phyloP scores from a whole-genome alignment of 371 early-diverging fungal species.

The Rhizopus delemar region DNA sequence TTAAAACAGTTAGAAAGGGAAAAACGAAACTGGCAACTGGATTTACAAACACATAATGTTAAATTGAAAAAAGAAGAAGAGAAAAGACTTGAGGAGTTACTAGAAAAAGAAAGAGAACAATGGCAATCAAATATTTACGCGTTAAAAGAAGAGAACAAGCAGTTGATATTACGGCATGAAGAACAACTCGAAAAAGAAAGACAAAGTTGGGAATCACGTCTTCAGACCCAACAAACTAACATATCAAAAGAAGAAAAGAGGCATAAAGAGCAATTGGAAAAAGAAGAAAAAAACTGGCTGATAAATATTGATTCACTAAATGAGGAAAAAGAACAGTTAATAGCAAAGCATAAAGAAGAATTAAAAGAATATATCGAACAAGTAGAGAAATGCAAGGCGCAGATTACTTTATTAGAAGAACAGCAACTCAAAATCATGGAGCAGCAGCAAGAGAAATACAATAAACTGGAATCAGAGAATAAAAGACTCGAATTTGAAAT shows the following conservation, averaged over 20 bases:
- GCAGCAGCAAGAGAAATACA: no score
- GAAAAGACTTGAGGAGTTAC: background rate
- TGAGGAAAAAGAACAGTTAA: background rate
- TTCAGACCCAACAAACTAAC: background rate
- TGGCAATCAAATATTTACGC: background rate
- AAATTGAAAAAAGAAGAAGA: background rate
- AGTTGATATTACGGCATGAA: background rate
- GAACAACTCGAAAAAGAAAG: background rate
- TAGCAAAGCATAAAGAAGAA: no score
- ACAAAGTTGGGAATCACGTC: background rate
- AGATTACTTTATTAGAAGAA: no score
- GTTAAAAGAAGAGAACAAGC: background rate
- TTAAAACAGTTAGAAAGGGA: no score
- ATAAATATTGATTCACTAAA: background rate
- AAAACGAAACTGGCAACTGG: no score
- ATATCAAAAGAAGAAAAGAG: background rate
- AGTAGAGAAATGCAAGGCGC: no score
- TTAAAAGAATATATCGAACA: no score
- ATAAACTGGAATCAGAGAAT: no score
- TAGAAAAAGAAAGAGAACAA: slow-evolving; percentile 2
- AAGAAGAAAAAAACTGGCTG: background rate
- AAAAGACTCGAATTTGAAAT: no score
- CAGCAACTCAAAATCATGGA: no score
- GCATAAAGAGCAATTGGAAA: background rate
- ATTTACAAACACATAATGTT: no score